phyloP scores from a whole-genome alignment of 2,329 filamentous ascomycete species.

The Xylaria sp. region DNA sequence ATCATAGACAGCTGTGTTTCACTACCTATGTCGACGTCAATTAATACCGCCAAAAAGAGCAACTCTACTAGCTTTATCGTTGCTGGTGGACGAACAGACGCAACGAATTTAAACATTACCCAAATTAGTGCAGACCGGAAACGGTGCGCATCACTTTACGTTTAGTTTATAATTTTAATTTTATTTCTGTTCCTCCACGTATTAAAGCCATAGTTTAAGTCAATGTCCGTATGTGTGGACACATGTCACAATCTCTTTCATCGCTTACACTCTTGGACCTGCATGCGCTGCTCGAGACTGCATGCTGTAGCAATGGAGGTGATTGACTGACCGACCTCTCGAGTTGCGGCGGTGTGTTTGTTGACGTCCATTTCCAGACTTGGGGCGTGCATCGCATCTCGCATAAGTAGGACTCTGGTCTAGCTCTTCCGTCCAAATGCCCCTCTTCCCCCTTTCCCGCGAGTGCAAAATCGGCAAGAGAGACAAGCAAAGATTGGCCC shows the following conservation, averaged over 20 bases:
- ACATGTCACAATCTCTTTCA: slow-evolving; percentile 16
- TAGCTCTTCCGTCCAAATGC: neutral
- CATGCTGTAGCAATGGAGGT: slow-evolving; percentile 21
- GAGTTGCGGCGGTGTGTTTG: slow-evolving; percentile 32
- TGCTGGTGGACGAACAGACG: neutral
- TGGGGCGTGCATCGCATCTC: slow-evolving; percentile 28
- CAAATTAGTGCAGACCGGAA: neutral
- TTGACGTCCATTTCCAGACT: slow-evolving; percentile 25
- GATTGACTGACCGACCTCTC: slow-evolving; percentile 24
- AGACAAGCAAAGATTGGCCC: slow-evolving; percentile 15
- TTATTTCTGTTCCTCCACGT: no score
- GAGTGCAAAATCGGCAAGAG: slow-evolving; percentile 8
- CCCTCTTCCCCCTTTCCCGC: slow-evolving; percentile 22
- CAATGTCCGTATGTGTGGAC: neutral
- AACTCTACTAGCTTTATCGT: neutral
- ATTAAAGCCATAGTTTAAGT: neutral
- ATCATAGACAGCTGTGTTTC: slow-evolving; percentile 14
- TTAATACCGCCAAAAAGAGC: neutral
- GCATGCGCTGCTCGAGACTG: slow-evolving; percentile 14
- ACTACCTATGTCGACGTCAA: neutral
- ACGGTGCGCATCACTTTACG: neutral
- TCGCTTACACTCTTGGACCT: slow-evolving; percentile 13
- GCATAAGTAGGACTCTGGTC: slow-evolving; percentile 8
- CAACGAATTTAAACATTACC: neutral
- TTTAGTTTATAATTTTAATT: no score